These are phyloP conservation scores for Rhizopogon rudus DNA, from an alignment of 768 basidiomycete genomes.

Conservation along the genomic window DNA sequence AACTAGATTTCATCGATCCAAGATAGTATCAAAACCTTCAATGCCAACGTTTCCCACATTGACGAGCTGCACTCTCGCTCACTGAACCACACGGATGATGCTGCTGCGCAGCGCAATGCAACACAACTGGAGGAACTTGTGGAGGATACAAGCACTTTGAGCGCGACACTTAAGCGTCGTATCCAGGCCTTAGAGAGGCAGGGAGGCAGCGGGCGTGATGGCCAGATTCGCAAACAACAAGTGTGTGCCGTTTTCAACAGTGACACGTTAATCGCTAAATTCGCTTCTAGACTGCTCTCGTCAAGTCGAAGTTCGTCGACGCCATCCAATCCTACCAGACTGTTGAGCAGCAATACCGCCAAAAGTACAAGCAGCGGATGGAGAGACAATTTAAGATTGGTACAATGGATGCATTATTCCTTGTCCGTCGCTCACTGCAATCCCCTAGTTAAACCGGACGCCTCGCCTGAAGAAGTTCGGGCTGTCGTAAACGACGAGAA, in stretches of 20 bases:
- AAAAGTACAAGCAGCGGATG: constrained; percentile 75
- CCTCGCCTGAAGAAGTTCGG: constrained; percentile 81
- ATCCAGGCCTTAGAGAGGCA: constrained; percentile 69
- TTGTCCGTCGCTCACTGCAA: not conserved
- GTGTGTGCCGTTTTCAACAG: constrained; percentile 27
- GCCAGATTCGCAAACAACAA: constrained; percentile 75
- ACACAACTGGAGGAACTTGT: constrained; percentile 66
- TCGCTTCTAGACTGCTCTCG: constrained; percentile 46
- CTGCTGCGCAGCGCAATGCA: constrained; percentile 52
- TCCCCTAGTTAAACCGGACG: constrained; percentile 80
- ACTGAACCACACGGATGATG: constrained; percentile 73
- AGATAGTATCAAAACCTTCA: constrained; percentile 64
- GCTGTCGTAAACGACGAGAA: constrained; percentile 84
- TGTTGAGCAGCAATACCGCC: constrained; percentile 76
- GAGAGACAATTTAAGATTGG: constrained; percentile 88
- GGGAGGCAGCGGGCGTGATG: constrained; percentile 59
- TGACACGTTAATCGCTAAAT: constrained; percentile 3
- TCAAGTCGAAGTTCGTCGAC: constrained; percentile 78
- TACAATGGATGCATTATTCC: constrained; percentile 22
- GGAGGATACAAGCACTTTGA: constrained; percentile 66
- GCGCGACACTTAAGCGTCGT: constrained; percentile 62
- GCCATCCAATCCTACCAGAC: constrained; percentile 82
- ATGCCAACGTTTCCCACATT: constrained; percentile 63
- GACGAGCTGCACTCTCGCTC: constrained; percentile 70
- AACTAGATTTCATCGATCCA: constrained; percentile 69